These are phyloP conservation scores for Macroventuria anomochaeta DNA, from an alignment of 2,329 filamentous ascomycete species.

Conservation along the genomic window DNA sequence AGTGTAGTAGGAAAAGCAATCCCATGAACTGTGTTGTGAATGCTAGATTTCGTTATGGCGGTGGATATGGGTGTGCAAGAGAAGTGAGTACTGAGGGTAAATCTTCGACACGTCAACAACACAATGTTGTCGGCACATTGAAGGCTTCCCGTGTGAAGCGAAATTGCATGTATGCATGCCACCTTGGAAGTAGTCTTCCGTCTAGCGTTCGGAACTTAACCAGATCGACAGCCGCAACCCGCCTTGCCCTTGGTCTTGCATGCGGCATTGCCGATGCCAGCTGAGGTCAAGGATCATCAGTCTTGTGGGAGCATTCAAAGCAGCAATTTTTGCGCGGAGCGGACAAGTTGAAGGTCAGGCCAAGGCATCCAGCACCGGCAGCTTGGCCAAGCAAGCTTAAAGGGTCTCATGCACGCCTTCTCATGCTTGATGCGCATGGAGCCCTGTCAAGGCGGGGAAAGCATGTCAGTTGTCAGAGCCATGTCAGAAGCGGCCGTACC, in stretches of 20 bases:
- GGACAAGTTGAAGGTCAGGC: not conserved
- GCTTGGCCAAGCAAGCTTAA: constrained; percentile 9
- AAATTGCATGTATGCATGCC: not conserved
- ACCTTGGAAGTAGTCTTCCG: not conserved
- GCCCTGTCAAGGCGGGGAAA: not conserved
- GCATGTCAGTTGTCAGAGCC: not conserved
- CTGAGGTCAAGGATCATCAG: constrained; percentile 3
- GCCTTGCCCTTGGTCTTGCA: constrained; percentile 3
- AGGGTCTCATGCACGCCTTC: not conserved
- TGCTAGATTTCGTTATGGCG: not conserved
- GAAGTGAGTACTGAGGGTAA: not conserved
- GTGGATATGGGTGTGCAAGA: not conserved
- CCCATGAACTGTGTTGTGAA: not conserved
- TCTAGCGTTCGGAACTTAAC: constrained; percentile 1
- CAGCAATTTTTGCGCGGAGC: not conserved
- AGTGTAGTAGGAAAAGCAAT: not conserved
- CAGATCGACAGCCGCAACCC: not conserved
- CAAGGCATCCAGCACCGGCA: not conserved
- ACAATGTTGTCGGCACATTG: not conserved
- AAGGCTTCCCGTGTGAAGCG: constrained; percentile 5
- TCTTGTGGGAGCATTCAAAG: not conserved
- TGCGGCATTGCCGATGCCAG: constrained; percentile 10
- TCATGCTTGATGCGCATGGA: not conserved
- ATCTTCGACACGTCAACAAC: not conserved
- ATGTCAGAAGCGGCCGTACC: not conserved